Base-by-base conservation (phyloP, 2,329 filamentous ascomycete genomes). In the Arachnopeziza araneosa region DNA sequence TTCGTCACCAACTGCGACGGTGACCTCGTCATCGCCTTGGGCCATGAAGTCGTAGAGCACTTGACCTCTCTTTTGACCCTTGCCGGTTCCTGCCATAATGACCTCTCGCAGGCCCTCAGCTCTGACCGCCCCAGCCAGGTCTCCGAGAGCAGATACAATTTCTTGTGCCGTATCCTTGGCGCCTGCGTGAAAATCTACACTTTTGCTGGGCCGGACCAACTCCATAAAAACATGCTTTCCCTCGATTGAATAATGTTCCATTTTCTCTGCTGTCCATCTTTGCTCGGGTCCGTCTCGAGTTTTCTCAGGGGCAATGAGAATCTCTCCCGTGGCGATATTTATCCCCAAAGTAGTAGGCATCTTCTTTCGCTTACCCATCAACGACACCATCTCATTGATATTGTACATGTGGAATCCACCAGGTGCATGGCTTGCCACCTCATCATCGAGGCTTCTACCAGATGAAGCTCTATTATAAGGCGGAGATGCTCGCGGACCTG, bases 201-300 rank as follows among this genome's bases (percentile, higher is more conserved):
- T 97, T 78, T 93, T 97, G 76, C 91, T 96, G 7, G 95, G 95
- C 57, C 88, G 82, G 56, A 97, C 88, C 53, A 99, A 80, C 73
- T 99, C 95, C 73, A 99, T 81, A 71, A 99, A 99, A 17, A 99
- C 90, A 75, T 98, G 95, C 72, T 99, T 99, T 44, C 93, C 95
- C 77, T 99, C 95, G 60, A 96, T 91, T 23, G 93, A 97, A 74
- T 98, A 98, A 75, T 97, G 91, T n/a, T 89, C 92, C 81, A 99
- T 88, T 73, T 90, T 95, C 51, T 98, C 93, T 0, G 92, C 93
- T 1, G 88, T 89, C 95, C 95, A 99, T 75, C 96, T 93, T 71
- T 96, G 88, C 61, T 90, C 87, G 2, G 90, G 88, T 1, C 91
- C 93, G 72, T 97, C 91, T 63, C 86, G 83, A 55, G 86, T 81